phyloP scores from a whole-genome alignment of 1,284 basidiomycete genomes.

The Tilletia indica region DNA sequence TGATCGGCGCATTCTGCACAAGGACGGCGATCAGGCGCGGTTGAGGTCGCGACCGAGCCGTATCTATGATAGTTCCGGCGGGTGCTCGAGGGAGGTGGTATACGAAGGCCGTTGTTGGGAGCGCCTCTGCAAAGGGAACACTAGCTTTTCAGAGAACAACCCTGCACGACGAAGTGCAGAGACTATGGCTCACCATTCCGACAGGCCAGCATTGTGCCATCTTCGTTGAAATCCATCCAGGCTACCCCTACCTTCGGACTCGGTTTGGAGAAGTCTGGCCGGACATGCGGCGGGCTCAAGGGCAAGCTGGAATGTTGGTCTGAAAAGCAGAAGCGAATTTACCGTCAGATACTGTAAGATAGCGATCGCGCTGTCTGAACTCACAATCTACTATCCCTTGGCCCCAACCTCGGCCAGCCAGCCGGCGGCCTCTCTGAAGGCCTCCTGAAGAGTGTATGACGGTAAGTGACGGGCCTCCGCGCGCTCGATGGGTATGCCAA shows the following conservation, averaged over 20 bases:
- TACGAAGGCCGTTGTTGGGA: background rate
- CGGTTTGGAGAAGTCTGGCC: slow-evolving; percentile 25
- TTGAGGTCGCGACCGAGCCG: slow-evolving; percentile 10
- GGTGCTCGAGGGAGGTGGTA: slow-evolving; percentile 3
- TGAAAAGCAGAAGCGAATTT: background rate
- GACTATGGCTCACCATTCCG: background rate
- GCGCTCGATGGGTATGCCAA: slow-evolving; percentile 35
- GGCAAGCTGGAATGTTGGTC: slow-evolving; percentile 38
- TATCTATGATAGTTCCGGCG: background rate
- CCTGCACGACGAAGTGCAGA: background rate
- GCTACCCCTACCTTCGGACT: slow-evolving; percentile 36
- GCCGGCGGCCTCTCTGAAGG: slow-evolving; percentile 9
- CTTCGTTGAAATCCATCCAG: slow-evolving; percentile 30
- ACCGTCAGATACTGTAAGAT: too few species aligned
- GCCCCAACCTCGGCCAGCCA: background rate
- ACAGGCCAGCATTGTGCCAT: slow-evolving; percentile 6
- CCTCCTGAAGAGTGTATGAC: background rate
- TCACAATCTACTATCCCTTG: background rate
- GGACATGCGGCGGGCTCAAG: slow-evolving; percentile 25
- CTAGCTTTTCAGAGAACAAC: too few species aligned
- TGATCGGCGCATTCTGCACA: slow-evolving; percentile 7
- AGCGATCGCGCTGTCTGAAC: background rate
- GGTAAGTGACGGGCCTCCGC: background rate
- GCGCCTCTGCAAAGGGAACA: background rate
- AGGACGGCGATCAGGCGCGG: background rate